Base-by-base conservation (phyloP, 116 monocot species). In the Posidonia oceanica region DNA sequence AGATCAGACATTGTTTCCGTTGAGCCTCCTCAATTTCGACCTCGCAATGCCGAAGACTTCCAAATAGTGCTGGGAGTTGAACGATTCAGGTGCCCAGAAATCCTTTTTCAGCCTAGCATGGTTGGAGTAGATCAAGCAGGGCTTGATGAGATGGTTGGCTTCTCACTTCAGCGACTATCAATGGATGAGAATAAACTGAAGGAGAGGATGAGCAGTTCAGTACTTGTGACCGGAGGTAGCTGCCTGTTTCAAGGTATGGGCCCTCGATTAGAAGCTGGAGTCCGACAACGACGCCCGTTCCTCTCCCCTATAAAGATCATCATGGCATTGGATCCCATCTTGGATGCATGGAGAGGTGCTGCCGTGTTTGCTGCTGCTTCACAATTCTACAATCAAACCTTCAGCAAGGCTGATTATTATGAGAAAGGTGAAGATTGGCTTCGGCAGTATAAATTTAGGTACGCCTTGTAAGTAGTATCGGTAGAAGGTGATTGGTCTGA, bases 281-380 rank as follows among this genome's bases (percentile, higher is more conserved):
- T 97, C 52, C 79, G 89, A 40, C 79, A 66, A 48, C 67, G 79
- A 15, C 89, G 83, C 0, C 92, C 92, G 0, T 91, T 78, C 59
- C 83, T 85, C 13, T 87, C 97, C n/a, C 85, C 92, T 5, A 16
- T 97, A 14, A 85, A 74, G 71, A 69, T 92, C 0, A 79, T 82
- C 15, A 72, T 60, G 67, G 89, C 96, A 42, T 79, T 75, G 15
- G 83, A 97, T 67, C 80, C 92, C 7, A 75, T 89, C 29, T 63
- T 92, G 57, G 96, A 97, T 79, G 92, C 96, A 39, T 97, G 96
- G 96, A 80, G 92, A 74, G 96, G 96, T 53, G 96, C 96, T 12
- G 76, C 96, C 44, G 20, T 58, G 4, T 97, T 71, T 72, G 96
- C 96, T 13, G 64, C 84, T 67, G 58, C 76, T 16, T 16, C 38